Evolutionary conservation across 208 protist genomes (phyloP), one percentile per base, ranked within the genome.

Genomic region (Leishmania major): DNA sequence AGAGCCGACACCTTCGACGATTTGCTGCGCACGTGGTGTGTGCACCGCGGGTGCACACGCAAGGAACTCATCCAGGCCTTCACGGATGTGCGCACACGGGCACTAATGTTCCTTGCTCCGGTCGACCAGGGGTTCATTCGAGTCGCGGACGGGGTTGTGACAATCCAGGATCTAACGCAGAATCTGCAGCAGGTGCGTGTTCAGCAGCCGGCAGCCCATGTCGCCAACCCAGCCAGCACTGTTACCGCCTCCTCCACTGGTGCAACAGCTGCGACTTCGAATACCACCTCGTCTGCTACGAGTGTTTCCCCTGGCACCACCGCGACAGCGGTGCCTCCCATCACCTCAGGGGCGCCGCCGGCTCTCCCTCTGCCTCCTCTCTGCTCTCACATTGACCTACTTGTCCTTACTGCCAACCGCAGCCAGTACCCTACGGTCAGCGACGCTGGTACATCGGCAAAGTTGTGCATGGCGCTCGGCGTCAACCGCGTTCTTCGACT

Each of bases 21-120:
- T 15, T 17, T 91, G 13, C 78, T 83, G n/a, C 71, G 40, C 79
- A 77, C 69, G 3, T 95, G 92, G 91, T 72, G 80, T 1, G 82
- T 93, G 6, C 89, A 91, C 78, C 62, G 72, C 45, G 94, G 94
- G 28, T 95, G 94, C 78, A 97, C 94, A 1, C 92, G 94, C 66
- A 96, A 97, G 82, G 92, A 95, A 79, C 83, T 97, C 22, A 88
- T 96, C 49, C 86, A 87, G 28, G 84, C 83, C 75, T 92, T 97
- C 84, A 82, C 76, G 10, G 84, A 89, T 66, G 74, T 79, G 17
- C 70, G 40, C 10, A 92, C 85, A 31, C 83, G 88, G 15, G 86
- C 79, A 5, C 57, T 97, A 28, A 91, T 96, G 82, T 78, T 96
- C 66, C 88, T 97, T 11, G 88, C 87, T 28, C 84, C 85, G 17